Evolutionary conservation across 1,284 basidiomycete genomes (phyloP), one percentile per base, ranked within the genome.

Genomic region (Apiotrichum akiyoshidainum): DNA sequence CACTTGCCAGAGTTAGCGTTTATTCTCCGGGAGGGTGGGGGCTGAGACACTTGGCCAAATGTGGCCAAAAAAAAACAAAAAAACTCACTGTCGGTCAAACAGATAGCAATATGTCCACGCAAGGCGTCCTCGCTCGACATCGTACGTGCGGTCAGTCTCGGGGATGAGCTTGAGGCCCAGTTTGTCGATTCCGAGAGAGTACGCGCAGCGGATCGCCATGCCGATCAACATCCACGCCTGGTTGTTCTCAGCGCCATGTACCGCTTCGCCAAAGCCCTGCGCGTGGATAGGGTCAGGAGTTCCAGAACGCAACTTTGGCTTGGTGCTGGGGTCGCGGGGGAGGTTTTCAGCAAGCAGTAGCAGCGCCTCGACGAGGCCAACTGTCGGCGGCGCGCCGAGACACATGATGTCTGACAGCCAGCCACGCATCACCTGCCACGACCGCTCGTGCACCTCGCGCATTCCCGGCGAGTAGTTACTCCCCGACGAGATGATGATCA

Each of bases 91-190:
- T 48, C 76, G 58, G 49, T 78, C 76, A 33, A 77, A 78, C 8
- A 78, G 68, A 52, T 78, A 78, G 64, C 76, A 76, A 54, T 76
- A 78, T 0, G 77, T 78, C 74, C 75, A 79, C 1, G 72, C 76
- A 8, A 79, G 66, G 41, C 72, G 61, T 0, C 73, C 73, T 17
- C 76, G 54, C 51, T 78, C 76, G 6, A 75, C 55, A 52, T 75
- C 69, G 41, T 69, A 59, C 2, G 71, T 75, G 16, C 72, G 45
- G 26, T 74, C 74, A 1, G 58, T 55, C 45, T 76, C 72, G 7
- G 63, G 52, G 9, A 74, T 60, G 14, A 72, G 55, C 57, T 70
- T 71, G 31, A 69, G 50, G 1, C 69, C 72, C 21, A 73, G 63
- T 68, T 77, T 77, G 58, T 77, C 76, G 11, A 79, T 59, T 5